A percentile compares a stretch with the other conserved stretches of the same genome.
phyloP scores from a whole-genome alignment of 2,329 filamentous ascomycete species.

The Biscogniauxia sp. region DNA sequence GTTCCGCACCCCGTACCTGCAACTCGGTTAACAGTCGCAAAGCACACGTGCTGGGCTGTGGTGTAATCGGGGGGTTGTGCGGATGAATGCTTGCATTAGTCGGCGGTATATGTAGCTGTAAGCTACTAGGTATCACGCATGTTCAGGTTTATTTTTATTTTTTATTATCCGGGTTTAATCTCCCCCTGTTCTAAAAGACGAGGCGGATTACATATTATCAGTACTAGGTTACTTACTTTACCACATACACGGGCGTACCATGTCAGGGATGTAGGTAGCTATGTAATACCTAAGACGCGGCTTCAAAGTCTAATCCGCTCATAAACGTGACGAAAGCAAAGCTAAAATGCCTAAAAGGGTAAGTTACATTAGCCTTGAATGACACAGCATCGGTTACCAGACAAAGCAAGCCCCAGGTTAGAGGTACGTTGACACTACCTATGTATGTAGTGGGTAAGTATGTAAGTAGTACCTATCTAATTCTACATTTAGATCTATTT shows the following conservation, averaged over 20 bases:
- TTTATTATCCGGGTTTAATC: no score
- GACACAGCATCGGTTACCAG: not conserved
- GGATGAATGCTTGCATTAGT: not conserved
- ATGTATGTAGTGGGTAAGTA: no score
- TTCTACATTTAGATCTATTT: no score
- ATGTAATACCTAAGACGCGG: no score
- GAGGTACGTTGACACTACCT: no score
- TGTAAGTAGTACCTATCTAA: no score
- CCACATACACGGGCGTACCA: no score
- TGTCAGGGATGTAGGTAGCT: not conserved
- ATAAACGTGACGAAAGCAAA: not conserved
- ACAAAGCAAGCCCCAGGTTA: no score
- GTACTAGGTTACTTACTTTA: no score
- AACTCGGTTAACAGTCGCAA: not conserved
- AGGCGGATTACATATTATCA: not conserved
- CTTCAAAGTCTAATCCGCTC: not conserved
- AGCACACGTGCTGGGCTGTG: not conserved
- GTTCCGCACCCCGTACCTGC: not conserved
- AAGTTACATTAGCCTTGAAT: not conserved
- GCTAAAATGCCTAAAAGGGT: not conserved
- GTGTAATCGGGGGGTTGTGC: not conserved
- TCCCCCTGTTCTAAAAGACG: not conserved
- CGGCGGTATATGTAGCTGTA: not conserved
- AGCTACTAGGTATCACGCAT: no score
- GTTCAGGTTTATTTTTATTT: not conserved